Evolutionary conservation across 2,329 filamentous ascomycete species (phyloP).

Genomic region (Chrysoporthe puriensis): DNA sequence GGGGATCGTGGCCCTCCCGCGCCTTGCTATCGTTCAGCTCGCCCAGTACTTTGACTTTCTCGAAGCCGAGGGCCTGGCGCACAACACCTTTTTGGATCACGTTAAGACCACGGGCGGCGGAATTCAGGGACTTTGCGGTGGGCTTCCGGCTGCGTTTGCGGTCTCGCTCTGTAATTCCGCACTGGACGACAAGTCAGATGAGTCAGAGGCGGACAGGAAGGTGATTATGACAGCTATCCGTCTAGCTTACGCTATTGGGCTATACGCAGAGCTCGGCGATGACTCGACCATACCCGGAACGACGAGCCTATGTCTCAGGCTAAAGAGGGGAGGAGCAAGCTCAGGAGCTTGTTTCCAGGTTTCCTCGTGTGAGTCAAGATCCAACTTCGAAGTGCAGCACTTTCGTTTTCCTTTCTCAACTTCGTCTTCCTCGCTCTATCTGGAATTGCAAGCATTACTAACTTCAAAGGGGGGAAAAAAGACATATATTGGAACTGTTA

Average conservation of each 20-base stretch:
- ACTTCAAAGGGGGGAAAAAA: neutral
- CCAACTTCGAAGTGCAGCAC: neutral
- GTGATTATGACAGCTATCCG: neutral
- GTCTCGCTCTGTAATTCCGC: neutral
- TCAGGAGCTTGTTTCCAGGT: neutral
- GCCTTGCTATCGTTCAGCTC: neutral
- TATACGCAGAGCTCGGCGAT: constrained; percentile 5
- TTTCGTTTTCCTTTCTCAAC: neutral
- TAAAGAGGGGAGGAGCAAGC: neutral
- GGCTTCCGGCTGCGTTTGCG: neutral
- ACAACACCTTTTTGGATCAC: neutral
- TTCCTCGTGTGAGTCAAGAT: neutral
- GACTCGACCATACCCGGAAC: neutral
- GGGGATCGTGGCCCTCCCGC: neutral
- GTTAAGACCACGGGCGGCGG: neutral
- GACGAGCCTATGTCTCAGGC: neutral
- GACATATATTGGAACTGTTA: neutral
- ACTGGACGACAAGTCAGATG: neutral
- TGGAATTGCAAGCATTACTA: neutral
- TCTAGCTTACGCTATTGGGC: neutral
- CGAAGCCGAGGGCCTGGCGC: neutral
- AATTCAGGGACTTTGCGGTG: neutral
- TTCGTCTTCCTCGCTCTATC: neutral
- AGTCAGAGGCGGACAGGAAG: neutral
- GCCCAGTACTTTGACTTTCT: constrained; percentile 10